Conservation (phyloP, 2,329 filamentous ascomycete species). For the Septoria petroselini region DNA sequence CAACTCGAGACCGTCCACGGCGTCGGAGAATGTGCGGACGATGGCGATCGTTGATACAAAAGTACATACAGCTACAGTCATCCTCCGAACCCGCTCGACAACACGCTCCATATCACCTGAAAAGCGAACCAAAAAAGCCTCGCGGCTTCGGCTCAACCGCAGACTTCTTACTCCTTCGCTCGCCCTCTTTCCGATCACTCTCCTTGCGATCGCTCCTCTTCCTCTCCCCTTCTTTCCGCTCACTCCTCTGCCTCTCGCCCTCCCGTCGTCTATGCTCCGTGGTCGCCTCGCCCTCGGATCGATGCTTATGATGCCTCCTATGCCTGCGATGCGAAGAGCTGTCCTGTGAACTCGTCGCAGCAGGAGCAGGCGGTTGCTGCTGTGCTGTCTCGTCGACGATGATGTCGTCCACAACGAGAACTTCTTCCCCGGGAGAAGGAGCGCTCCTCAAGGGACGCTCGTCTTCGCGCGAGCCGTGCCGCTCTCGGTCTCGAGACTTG, state of each 20-base stretch:
- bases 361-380: no score
- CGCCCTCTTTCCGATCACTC: constrained; percentile 11
- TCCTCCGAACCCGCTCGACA: no score
- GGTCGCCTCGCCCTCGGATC: constrained; percentile 9
- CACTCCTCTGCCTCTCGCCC: constrained; percentile 11
- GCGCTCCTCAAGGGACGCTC: constrained; percentile 7
- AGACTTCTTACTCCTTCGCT: constrained; percentile 15
- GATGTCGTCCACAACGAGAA: constrained; percentile 9
- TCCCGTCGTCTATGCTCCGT: constrained; percentile 9
- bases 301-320: constrained; percentile 16
- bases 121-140: constrained; percentile 18
- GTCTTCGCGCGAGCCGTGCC: neutral
- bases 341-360: constrained; percentile 12
- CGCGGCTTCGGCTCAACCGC: constrained; percentile 17
- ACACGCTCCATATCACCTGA: constrained; percentile 1
- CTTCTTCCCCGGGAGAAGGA: no score
- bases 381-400: neutral
- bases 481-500: constrained; percentile 2
- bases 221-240: constrained; percentile 6
- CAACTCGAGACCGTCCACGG: no score
- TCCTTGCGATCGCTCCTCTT: constrained; percentile 10
- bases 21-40: no score
- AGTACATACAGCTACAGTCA: no score
- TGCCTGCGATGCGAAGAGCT: constrained; percentile 17
- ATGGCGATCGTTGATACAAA: no score